Conservation (phyloP, 495 filamentous ascomycete genomes). For the Penicillium cosmopolitanum region DNA sequence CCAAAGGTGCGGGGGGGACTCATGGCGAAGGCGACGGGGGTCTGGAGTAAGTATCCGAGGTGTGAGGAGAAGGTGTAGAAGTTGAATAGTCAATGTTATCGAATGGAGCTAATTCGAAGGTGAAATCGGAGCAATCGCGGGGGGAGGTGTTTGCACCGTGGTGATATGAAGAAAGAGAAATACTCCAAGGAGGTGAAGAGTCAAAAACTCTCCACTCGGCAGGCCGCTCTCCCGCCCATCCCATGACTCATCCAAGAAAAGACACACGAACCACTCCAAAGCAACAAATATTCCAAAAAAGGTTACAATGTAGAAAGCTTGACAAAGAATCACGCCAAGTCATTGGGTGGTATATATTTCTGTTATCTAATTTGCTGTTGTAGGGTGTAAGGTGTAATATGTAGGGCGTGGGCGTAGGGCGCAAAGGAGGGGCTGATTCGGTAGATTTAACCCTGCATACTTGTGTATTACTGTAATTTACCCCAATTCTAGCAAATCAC, state of each 20-base stretch:
- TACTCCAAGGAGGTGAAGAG: too few species aligned
- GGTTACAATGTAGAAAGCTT: too few species aligned
- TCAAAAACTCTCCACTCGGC: slow-evolving; percentile 7
- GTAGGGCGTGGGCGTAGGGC: slow-evolving; percentile 4
- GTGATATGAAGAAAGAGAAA: neutral
- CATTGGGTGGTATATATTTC: slow-evolving; percentile 20
- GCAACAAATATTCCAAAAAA: too few species aligned
- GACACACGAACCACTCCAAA: neutral
- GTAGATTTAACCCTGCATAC: neutral
- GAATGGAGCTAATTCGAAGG: slow-evolving; percentile 13
- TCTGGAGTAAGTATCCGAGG: neutral
- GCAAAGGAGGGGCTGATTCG: slow-evolving; percentile 14
- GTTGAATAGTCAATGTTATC: neutral
- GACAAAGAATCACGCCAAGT: slow-evolving; percentile 5
- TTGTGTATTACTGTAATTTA: slow-evolving; percentile 6
- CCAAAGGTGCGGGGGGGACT: slow-evolving; percentile 47
- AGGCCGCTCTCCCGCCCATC: slow-evolving; percentile 12
- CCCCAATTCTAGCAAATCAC: slow-evolving; percentile 4
- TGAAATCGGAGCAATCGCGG: slow-evolving; percentile 21
- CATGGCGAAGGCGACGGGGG: slow-evolving; percentile 26
- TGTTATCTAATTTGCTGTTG: slow-evolving; percentile 38
- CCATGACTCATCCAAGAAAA: slow-evolving; percentile 29
- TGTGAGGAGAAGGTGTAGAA: neutral
- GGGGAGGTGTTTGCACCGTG: neutral
- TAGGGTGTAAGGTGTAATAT: slow-evolving; percentile 11